Evolutionary conservation across 805 yeast genomes (phyloP), one percentile per base, ranked within the genome.

Genomic region (Wickerhamomyces canadensis): DNA sequence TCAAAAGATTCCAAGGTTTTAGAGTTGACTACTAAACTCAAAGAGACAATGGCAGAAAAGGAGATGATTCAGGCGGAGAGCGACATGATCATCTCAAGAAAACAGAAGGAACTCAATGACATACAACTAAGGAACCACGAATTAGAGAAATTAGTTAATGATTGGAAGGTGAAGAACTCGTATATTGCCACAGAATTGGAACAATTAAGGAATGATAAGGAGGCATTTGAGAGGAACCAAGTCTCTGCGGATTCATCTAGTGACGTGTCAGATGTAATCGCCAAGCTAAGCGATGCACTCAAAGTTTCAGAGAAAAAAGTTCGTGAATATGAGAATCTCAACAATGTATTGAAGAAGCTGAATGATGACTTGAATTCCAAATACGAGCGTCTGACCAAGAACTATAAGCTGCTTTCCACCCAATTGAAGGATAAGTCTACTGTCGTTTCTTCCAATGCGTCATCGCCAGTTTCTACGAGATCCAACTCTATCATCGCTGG

Each of bases 331-430:
- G 88, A 83, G 44, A 63, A 60, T 16, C 38, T 74, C 41, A 78
- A 78, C 42, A 49, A 51, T 15, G 65, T 71, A n/a, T 61, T 84
- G 48, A 78, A 77, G 58, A 70, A 65, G 38, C 54, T 78, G 22
- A 81, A 80, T 47, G 85, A 80, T 26, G 93, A 84, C 37, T 59
- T 78, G n/a, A 73, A 70, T 21, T 66, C 76, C 49, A 84, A 84
- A 52, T 62, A 80, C 34, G 84, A 82, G 31, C 68, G 87, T 45
- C 51, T 84, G 33, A 72, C 79, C n/a, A 82, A 80, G 51, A 83
- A 78, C 49, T 83, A 80, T 59, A 82, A 78, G 55, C 49, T 72
- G 13, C 51, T 81, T n/a, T 68, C 84, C 1, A 69, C 70, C 29
- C 60, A 67, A 22, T 51, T 71, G 37, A 72, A 70, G 40, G 69